A percentile compares a stretch with the other conserved stretches of the same genome.
These are phyloP conservation scores for Curvularia lunata DNA, from an alignment of 2,329 filamentous ascomycete genomes.

Conservation along the genomic window DNA sequence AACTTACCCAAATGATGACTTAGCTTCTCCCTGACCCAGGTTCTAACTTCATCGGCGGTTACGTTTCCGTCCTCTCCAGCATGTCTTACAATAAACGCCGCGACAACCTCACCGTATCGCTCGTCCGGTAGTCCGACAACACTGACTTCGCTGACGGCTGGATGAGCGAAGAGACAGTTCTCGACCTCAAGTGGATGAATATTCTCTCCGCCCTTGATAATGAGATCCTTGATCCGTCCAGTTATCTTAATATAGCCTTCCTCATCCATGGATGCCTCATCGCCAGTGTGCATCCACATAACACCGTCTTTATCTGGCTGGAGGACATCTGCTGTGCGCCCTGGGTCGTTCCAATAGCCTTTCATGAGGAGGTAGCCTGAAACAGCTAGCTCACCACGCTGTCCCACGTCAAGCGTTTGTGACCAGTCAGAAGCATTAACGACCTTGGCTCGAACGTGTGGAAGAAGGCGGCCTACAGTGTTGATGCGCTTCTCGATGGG, in stretches of 20 bases:
- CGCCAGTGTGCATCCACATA: conserved; percentile 89
- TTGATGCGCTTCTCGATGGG: conserved; percentile 74
- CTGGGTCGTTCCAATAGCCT: conserved; percentile 82
- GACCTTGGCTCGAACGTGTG: conserved; percentile 80
- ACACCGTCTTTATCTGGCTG: conserved; percentile 62
- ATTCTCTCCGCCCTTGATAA: conserved; percentile 94
- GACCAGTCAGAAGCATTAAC: conserved; percentile 70
- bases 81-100: conserved; percentile 74
- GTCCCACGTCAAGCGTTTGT: conserved; percentile 66
- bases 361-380: conserved; percentile 89
- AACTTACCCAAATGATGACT: conserved; percentile 71
- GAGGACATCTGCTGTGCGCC: conserved; percentile 71
- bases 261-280: conserved; percentile 84
- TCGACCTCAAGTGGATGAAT: conserved; percentile 94
- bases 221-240: conserved; percentile 90
- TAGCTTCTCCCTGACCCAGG: conserved; percentile 74
- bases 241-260: conserved; percentile 89
- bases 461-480: conserved; percentile 80
- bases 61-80: conserved; percentile 49
- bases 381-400: conserved; percentile 80
- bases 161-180: conserved; percentile 79
- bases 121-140: conserved; percentile 85
- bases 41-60: conserved; percentile 65
- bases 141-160: conserved; percentile 73
- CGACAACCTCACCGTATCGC: conserved; percentile 84